Evolutionary conservation across 2,329 filamentous ascomycete species (phyloP).

Genomic region (Aspergillus pseudoterreus): DNA sequence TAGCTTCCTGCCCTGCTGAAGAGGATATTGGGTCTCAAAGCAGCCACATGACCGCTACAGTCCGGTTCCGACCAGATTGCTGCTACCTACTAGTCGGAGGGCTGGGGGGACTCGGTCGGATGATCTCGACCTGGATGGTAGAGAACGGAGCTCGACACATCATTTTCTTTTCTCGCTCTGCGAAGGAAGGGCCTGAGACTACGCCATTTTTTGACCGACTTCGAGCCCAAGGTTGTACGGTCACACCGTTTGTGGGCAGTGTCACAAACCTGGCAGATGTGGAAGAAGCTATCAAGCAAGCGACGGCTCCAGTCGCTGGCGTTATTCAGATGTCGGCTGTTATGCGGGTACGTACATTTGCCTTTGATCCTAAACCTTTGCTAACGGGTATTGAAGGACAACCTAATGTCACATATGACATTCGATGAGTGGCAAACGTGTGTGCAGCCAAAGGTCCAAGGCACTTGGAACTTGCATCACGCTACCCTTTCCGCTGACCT

Average conservation of each 20-base stretch:
- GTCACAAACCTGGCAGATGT: constrained; percentile 19
- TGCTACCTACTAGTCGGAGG: constrained; percentile 38
- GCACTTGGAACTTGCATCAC: constrained; percentile 27
- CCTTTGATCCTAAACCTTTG: background rate
- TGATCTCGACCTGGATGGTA: constrained; percentile 33
- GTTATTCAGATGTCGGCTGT: constrained; percentile 19
- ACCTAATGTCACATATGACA: constrained; percentile 28
- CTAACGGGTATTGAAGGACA: constrained; percentile 4
- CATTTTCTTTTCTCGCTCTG: constrained; percentile 31
- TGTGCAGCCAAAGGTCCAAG: constrained; percentile 32
- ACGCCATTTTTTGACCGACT: no score
- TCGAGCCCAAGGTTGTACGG: constrained; percentile 15
- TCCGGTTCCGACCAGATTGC: no score
- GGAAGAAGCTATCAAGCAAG: constrained; percentile 5
- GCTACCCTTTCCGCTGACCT: constrained; percentile 5
- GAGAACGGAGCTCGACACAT: constrained; percentile 33
- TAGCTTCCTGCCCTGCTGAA: no score
- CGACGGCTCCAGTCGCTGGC: constrained; percentile 13
- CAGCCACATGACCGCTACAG: no score
- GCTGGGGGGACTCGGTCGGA: constrained; percentile 37
- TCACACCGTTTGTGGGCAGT: constrained; percentile 16
- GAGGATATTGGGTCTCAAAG: no score
- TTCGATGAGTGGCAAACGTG: constrained; percentile 28
- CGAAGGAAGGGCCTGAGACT: constrained; percentile 15
- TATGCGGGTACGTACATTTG: constrained; percentile 1